Evolutionary conservation across 768 basidiomycete genomes (phyloP), one percentile per base, ranked within the genome.

Genomic region (Termitomyces sp.): DNA sequence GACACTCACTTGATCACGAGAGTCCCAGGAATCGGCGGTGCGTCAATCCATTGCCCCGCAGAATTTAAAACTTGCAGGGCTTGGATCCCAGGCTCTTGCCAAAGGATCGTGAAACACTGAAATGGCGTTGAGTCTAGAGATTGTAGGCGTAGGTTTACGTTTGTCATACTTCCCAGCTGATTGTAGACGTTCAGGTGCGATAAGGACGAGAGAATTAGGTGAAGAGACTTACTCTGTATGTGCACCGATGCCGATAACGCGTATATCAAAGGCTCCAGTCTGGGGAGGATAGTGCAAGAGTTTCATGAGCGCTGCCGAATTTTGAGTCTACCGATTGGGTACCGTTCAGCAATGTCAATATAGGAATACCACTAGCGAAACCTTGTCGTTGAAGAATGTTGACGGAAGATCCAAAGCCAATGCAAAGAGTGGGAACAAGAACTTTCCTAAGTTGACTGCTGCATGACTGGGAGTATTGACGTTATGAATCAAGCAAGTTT

Each of bases 301-400:
- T 2, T 91, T 86, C 89, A 94, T 91, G 56, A 91, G 78, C 0
- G 91, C 91, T 0, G 92, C 93, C 0, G 92, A 86, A 54, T 87
- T 79, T 36, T 74, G 80, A 4, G 85, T 91, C 92, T 93, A 62
- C 29, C 37, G 29, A 52, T 39, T 18, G 24, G 18, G n/a, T 13
- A 27, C 27, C 37, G 27, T 18, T 5, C 37, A 52, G 26, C 10
- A 39, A 3, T 4, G 27, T 52, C n/a, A 52, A 7, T 39, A 7
- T 29, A 24, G 10, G 32, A 13, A 52, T 48, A n/a, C 13, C 43
- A 20, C 8, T 39, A 36, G 18, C 10, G 4, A 55, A 27, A 84
- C 90, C 81, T 94, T 94, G 67, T 93, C 87, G 18, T 85, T 81
- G 65, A 95, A 95, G 67, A 89, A 94, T 53, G 79, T 69, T 61